Evolutionary conservation across 148 eudicot genomes (phyloP).

Genomic region (Arctostaphylos glauca): DNA sequence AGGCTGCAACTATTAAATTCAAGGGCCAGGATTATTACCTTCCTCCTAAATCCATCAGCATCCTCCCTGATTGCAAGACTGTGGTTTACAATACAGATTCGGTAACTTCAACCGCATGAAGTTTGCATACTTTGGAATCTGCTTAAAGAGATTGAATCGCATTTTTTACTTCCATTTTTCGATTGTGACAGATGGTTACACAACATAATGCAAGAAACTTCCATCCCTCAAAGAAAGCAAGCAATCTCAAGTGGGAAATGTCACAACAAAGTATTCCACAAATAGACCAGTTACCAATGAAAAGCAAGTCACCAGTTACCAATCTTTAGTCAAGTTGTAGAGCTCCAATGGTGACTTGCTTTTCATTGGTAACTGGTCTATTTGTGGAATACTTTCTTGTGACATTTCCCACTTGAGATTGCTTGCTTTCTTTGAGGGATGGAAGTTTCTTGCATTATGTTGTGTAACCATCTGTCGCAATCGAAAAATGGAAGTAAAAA

Average conservation of each 20-base stretch:
- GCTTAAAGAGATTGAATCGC: neutral
- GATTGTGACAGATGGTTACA: conserved; percentile 44
- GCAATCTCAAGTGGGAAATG: conserved; percentile 71
- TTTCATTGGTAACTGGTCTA: conserved; percentile 15
- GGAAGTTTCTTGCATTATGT: conserved; percentile 62
- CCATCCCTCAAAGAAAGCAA: conserved; percentile 34
- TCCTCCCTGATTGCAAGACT: conserved; percentile 84
- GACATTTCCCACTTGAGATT: conserved; percentile 70
- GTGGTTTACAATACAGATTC: conserved; percentile 53
- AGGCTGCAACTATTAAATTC: conserved; percentile 33
- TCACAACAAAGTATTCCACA: conserved; percentile 49
- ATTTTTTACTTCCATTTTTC: neutral
- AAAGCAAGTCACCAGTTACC: conserved; percentile 35
- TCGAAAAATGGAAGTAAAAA: neutral
- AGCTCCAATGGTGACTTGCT: conserved; percentile 50
- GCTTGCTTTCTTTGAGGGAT: conserved; percentile 35
- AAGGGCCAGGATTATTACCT: conserved; percentile 38
- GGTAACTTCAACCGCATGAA: conserved; percentile 27
- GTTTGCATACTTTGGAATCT: neutral
- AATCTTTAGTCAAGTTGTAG: conserved; percentile 45
- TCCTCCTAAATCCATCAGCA: conserved; percentile 73
- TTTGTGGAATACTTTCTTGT: conserved; percentile 46
- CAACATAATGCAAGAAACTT: conserved; percentile 72
- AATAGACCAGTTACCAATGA: conserved; percentile 11
- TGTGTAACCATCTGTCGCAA: conserved; percentile 56